Percentiles rank a stretch among this genome's conserved stretches.
Conservation (phyloP, 2,329 filamentous ascomycete species). For the Pseudonectria buxi region DNA sequence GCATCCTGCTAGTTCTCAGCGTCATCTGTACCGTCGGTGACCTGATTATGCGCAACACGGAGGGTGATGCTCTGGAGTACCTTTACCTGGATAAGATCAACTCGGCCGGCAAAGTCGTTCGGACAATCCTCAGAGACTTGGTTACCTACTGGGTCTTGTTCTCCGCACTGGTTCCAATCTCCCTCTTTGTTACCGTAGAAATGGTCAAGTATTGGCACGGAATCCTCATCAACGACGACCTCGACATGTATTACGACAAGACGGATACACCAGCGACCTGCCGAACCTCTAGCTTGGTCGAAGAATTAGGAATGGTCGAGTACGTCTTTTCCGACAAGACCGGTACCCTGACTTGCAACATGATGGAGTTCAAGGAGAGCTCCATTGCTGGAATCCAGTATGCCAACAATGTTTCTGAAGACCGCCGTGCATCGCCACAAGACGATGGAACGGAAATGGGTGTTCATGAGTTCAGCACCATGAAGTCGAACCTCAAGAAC, state of each 20-base stretch:
- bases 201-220: conserved; percentile 97
- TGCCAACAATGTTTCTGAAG: conserved; percentile 84
- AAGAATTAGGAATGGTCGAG: conserved; percentile 96
- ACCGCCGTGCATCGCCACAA: conserved; percentile 71
- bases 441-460: conserved; percentile 74
- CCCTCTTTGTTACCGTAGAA: conserved; percentile 94
- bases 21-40: conserved; percentile 89
- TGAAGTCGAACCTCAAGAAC: conserved; percentile 61
- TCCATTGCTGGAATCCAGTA: conserved; percentile 93
- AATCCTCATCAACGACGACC: conserved; percentile 94
- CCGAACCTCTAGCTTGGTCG: conserved; percentile 90
- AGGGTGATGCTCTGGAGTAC: conserved; percentile 60
- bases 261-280: conserved; percentile 94
- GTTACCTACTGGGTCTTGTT: conserved; percentile 99
- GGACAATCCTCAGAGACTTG: conserved; percentile 86
- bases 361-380: conserved; percentile 98
- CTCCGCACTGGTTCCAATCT: conserved; percentile 93
- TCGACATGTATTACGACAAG: conserved; percentile 96
- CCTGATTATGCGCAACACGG: conserved; percentile 65
- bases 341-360: conserved; percentile 92
- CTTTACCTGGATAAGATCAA: conserved; percentile 59
- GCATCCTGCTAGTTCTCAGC: conserved; percentile 75
- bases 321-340: conserved; percentile 99
- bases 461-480: conserved; percentile 75
- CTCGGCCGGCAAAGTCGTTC: conserved; percentile 47